Base-by-base conservation (phyloP, 2,329 filamentous ascomycete species). In the Pleurostoma richardsiae region DNA sequence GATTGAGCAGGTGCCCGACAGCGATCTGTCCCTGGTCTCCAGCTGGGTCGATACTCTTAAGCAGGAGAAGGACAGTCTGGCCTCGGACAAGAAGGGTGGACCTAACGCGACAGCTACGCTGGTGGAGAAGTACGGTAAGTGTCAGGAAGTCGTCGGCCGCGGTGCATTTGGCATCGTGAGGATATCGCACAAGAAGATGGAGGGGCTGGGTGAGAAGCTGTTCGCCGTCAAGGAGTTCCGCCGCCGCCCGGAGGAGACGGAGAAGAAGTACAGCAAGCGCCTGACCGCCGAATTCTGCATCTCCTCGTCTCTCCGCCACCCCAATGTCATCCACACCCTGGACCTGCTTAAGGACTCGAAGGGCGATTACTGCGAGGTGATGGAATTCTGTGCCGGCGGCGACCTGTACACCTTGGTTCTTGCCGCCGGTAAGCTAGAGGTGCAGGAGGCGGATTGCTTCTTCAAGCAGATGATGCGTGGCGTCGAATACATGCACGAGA, bases 401-500 rank as follows among this genome's bases (percentile, higher is more conserved):
- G 94, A 99, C 64, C 76, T 99, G 28, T 97, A 97, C 67, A 96
- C 90, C 0, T 78, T 99, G 4, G 87, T 99, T 26, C 81, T 97
- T 30, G 84, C 94, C 5, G 90, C 90, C 36, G 89, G 89, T 49
- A 96, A 96, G 67, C 83, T 99, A 26, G 91, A 94, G 64, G 89
- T 95, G 30, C 76, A 83, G 50, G 94, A 99, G 68, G 92, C 94
- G 50, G 94, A 99, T 65, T 99, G 94, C 70, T 95, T 94, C 67
- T 99, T 99, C 77, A 96, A 97, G 71, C 94, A 99, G 68, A 84
- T 97, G 68, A 97, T 99, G 92, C 88, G 94, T 48, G 94, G 94
- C 52, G 94, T 99, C 44, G 92, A 97, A 68, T 99, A 99, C 66
- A 90, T 99, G 74, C 94, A 99, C 69, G 92, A 97, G 64, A 99